phyloP scores from a whole-genome alignment of 2,329 filamentous ascomycete genomes.

The Sarocladium strictum region DNA sequence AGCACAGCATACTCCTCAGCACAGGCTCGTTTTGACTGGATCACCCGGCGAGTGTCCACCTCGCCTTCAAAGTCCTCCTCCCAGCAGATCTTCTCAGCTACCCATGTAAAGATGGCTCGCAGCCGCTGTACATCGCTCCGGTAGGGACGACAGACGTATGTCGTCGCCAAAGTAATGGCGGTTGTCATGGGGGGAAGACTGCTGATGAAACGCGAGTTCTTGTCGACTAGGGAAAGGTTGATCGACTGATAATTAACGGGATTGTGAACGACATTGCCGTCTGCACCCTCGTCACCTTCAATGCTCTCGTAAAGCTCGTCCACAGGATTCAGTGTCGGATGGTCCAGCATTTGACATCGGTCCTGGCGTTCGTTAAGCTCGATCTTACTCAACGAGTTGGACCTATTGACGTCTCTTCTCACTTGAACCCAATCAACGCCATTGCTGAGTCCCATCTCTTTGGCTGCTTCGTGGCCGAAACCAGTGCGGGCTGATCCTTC shows the following conservation, averaged over 20 bases:
- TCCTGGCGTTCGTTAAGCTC: conserved; percentile 81
- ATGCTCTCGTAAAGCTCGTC: conserved; percentile 80
- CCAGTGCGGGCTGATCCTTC: conserved; percentile 32
- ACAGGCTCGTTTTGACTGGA: conserved; percentile 77
- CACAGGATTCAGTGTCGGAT: conserved; percentile 80
- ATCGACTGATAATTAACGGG: conserved; percentile 75
- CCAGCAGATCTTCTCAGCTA: conserved; percentile 90
- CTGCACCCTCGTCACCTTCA: conserved; percentile 83
- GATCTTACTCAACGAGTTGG: conserved; percentile 85
- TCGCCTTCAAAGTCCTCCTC: conserved; percentile 90
- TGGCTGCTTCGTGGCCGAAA: conserved; percentile 47
- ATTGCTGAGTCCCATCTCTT: conserved; percentile 63
- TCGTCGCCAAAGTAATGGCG: conserved; percentile 75
- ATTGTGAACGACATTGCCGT: conserved; percentile 76
- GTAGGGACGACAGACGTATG: conserved; percentile 90
- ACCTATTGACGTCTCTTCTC: conserved; percentile 88
- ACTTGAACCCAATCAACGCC: conserved; percentile 94
- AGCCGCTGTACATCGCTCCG: conserved; percentile 89
- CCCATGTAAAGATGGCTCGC: conserved; percentile 95
- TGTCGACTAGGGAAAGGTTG: conserved; percentile 85
- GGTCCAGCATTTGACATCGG: conserved; percentile 89
- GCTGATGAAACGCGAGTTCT: conserved; percentile 86
- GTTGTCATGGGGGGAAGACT: conserved; percentile 78
- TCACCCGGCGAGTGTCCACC: conserved; percentile 74
- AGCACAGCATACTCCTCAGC: conserved; percentile 85